These are phyloP conservation scores for Daldinia bambusicola DNA, from an alignment of 495 filamentous ascomycete species.

Conservation along the genomic window DNA sequence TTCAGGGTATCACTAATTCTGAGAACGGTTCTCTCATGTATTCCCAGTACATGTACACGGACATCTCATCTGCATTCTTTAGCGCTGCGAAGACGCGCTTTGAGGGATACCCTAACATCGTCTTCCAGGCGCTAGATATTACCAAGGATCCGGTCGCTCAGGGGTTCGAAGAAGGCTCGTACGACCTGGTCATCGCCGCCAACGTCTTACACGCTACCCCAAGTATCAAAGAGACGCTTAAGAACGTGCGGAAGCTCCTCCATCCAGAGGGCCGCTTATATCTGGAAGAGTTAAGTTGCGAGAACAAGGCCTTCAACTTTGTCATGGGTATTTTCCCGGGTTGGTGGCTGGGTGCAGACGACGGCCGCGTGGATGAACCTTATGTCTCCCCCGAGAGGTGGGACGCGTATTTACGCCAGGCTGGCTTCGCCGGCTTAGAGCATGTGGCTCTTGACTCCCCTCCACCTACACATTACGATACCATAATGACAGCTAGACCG, in stretches of 20 bases:
- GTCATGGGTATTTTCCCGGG: constrained; percentile 57
- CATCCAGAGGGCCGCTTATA: constrained; percentile 66
- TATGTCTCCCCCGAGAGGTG: background rate
- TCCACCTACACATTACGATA: background rate
- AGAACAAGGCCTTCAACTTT: constrained; percentile 46
- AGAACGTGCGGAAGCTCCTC: constrained; percentile 56
- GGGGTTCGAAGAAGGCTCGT: constrained; percentile 54
- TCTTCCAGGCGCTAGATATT: constrained; percentile 58
- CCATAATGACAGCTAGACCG: background rate
- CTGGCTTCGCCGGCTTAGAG: background rate
- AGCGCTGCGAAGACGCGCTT: constrained; percentile 41
- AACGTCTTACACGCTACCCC: constrained; percentile 62
- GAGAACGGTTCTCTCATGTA: constrained; percentile 26
- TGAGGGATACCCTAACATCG: constrained; percentile 50
- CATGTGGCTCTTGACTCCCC: background rate
- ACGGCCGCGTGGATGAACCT: constrained; percentile 30
- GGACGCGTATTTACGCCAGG: background rate
- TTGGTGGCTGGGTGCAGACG: constrained; percentile 63
- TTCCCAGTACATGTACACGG: constrained; percentile 61
- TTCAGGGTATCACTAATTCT: constrained; percentile 24
- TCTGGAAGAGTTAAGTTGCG: constrained; percentile 57
- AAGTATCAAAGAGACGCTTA: constrained; percentile 51
- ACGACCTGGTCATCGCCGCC: constrained; percentile 62
- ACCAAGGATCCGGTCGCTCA: constrained; percentile 50
- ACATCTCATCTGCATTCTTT: constrained; percentile 59